Evolutionary conservation across 495 filamentous ascomycete genomes (phyloP), one percentile per base, ranked within the genome.

Genomic region (Viridothelium virens): DNA sequence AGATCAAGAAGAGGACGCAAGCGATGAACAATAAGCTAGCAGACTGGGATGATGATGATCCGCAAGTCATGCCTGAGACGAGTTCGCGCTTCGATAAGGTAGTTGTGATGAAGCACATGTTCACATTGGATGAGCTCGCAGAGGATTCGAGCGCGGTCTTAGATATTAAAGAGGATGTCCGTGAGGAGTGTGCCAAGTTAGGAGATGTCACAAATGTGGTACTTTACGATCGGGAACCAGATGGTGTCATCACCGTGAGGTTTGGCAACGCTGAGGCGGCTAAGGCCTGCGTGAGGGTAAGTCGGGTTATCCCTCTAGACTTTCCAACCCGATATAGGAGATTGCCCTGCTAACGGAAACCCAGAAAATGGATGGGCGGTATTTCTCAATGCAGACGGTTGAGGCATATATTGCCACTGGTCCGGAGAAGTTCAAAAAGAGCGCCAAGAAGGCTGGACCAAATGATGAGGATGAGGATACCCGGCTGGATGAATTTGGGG

Each of bases 121-220:
- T 99, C 75, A 96, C 91, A 10, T 81, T 95, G 37, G 71, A 87
- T 39, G 91, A 96, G 77, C 79, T 99, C 59, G 85, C 86, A 74
- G 89, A 93, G 65, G 93, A 99, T 74, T 87, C 90, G 2, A 84
- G 86, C 0, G 90, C 89, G 2, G 83, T 93, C 62, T 80, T 92
- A 6, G 94, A 97, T 67, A 96, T 97, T 76, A 94, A 94, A 72
- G 87, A 95, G 75, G 94, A 99, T 72, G 89, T 99, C 46, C 85
- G 89, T 36, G 90, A 94, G 39, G 92, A 96, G 76, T 95, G 90
- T 75, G 81, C 84, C 44, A 96, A 96, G 76, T 78, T 95, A 18
- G 95, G 94, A 12, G 80, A 87, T 33, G 90, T 99, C 3, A 95
- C 91, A 33, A 97, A 95, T 69, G 90, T 97, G 0, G 84, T 92